Percentiles rank a stretch among this genome's conserved stretches.
phyloP scores from a whole-genome alignment of 2,329 filamentous ascomycete species.

The Phialophora expanda region DNA sequence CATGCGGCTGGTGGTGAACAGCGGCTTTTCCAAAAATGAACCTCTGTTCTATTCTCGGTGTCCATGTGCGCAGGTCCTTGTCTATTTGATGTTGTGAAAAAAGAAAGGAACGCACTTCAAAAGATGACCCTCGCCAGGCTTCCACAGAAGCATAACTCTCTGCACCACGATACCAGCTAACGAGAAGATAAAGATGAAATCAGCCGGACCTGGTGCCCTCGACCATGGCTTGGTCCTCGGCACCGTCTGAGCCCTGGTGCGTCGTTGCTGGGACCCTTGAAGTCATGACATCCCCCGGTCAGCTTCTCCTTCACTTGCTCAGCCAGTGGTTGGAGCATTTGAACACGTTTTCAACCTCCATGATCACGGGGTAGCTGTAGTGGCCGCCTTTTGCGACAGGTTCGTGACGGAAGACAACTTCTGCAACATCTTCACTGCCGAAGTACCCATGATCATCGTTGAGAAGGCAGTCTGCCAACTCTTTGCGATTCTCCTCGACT shows the following conservation, averaged over 20 bases:
- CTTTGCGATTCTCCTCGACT: conserved; percentile 13
- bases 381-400: conserved; percentile 10
- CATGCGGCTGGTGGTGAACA: background rate
- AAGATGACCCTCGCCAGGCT: background rate
- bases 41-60: background rate
- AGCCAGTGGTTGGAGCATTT: conserved; percentile 27
- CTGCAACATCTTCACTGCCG: conserved; percentile 28
- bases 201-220: background rate
- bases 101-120: background rate
- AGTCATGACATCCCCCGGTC: background rate
- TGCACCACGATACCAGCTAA: background rate
- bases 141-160: background rate
- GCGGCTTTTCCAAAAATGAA: background rate
- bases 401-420: conserved; percentile 26
- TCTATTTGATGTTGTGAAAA: background rate
- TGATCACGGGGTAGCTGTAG: conserved; percentile 16
- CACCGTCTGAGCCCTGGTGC: background rate
- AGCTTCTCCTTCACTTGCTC: conserved; percentile 11
- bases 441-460: conserved; percentile 25
- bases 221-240: background rate
- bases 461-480: conserved; percentile 13
- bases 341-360: conserved; percentile 14
- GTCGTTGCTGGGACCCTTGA: background rate
- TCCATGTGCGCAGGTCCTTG: background rate
- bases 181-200: background rate